Base-by-base conservation (phyloP, 306 rosid species). In the Arachis hypogaea region DNA sequence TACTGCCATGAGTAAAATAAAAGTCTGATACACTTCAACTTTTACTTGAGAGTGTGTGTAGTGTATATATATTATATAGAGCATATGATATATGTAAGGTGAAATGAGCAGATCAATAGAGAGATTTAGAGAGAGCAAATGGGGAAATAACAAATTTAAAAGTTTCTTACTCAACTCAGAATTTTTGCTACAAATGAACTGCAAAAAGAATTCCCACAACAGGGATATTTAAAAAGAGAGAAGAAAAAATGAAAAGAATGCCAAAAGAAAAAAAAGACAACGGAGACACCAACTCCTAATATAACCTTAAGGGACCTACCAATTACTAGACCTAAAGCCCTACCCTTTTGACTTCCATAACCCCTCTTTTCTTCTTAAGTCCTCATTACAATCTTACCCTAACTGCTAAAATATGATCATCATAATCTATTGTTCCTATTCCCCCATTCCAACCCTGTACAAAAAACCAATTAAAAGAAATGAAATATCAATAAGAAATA, bases 161-260 rank as follows among this genome's bases (percentile, higher is more conserved):
- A 80, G 81, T 82, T 75, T 85, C 85, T 86, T 86, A 81, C 92
- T 88, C 84, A 76, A 85, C 84, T 85, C 88, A 86, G 79, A 88
- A 82, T 57, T 81, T 85, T 80, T 75, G 87, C 97, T 90, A 90
- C 90, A 95, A 90, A 82, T 86, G 77, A 88, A 90, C 98, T 95
- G 97, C 98, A 95, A 95, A 95, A 95, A 92, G 98, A 92, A 92
- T 92, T 86, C 91, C 88, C 85, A 85, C 28, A 74, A 80, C 38
- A 84, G 78, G 91, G 89, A 82, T 69, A 74, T 84, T 73, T 77
- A 59, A 65, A 81, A 74, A 80, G 58, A 74, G 62, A 9, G 54
- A 43, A 40, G 56, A 59, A 57, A 46, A 70, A 79, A 69, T 56
- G 79, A 84, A 88, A 89, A 77, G 86, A 92, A 90, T 77, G 86